phyloP scores from a whole-genome alignment of 805 yeast species.

The Candida railenensis region DNA sequence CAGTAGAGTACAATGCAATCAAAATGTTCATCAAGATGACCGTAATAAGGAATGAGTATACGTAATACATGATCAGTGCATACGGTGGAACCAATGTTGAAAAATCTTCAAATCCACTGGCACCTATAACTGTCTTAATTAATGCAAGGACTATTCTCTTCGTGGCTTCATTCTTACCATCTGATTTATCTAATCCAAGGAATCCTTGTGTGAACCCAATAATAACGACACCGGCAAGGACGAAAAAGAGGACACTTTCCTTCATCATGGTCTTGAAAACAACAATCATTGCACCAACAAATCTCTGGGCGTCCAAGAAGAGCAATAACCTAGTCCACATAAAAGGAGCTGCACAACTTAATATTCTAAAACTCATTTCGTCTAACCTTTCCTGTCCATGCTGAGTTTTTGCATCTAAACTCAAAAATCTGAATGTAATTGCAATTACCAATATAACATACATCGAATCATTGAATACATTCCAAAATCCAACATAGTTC shows the following conservation, averaged over 20 bases:
- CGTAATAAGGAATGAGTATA: conserved; percentile 71
- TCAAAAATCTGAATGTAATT: conserved; percentile 52
- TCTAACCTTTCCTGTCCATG: conserved; percentile 40
- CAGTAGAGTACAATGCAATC: conserved; percentile 82
- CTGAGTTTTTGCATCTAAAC: conserved; percentile 23
- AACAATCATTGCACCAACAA: conserved; percentile 87
- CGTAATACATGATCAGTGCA: conserved; percentile 75
- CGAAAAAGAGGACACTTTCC: conserved; percentile 81
- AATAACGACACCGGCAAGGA: conserved; percentile 65
- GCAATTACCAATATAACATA: conserved; percentile 56
- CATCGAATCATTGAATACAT: conserved; percentile 71
- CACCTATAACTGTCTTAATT: conserved; percentile 71
- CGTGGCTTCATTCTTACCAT: conserved; percentile 79
- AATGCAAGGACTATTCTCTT: conserved; percentile 59
- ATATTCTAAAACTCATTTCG: conserved; percentile 61
- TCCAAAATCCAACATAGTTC: conserved; percentile 74
- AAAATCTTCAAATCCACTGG: conserved; percentile 69
- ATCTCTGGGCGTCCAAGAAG: conserved; percentile 73
- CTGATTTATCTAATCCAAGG: conserved; percentile 83
- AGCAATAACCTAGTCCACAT: conserved; percentile 81
- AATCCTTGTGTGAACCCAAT: conserved; percentile 86
- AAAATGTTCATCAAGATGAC: conserved; percentile 79
- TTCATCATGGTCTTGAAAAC: conserved; percentile 84
- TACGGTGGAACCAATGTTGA: conserved; percentile 79
- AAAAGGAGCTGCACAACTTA: conserved; percentile 81